These are phyloP conservation scores for Apiospora saccharicola DNA, from an alignment of 2,329 filamentous ascomycete genomes.

Conservation along the genomic window DNA sequence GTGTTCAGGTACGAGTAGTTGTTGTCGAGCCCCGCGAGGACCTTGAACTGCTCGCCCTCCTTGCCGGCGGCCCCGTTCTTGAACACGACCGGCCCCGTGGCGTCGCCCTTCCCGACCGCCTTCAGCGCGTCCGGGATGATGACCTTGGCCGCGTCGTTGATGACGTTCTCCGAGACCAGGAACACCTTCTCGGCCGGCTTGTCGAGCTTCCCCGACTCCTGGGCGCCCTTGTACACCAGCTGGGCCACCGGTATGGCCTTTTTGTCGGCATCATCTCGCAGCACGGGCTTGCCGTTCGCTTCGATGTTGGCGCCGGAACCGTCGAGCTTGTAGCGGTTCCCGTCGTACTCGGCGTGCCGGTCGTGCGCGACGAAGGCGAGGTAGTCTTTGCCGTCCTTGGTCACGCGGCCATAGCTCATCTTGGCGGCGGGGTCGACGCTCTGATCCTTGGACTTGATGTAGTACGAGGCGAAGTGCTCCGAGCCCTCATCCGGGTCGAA, in stretches of 20 bases:
- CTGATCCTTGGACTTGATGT: background rate
- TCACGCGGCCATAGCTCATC: background rate
- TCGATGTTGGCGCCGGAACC: background rate
- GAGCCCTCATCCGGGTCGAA: background rate
- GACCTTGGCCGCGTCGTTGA: background rate
- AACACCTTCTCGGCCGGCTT: background rate
- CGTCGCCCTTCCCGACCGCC: background rate
- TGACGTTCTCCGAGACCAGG: background rate
- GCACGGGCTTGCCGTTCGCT: no score
- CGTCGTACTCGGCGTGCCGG: background rate
- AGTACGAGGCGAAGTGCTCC: background rate
- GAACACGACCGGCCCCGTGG: background rate
- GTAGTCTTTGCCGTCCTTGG: background rate
- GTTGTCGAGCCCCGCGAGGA: background rate
- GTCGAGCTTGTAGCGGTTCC: slow-evolving; percentile 6
- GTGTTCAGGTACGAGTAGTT: slow-evolving; percentile 14
- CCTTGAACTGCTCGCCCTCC: slow-evolving; percentile 19
- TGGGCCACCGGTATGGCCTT: background rate
- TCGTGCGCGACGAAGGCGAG: background rate
- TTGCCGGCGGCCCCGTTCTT: background rate
- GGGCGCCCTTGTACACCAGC: background rate
- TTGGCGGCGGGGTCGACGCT: background rate
- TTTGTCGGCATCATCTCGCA: no score
- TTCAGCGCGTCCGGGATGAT: background rate
- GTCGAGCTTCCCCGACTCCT: background rate